Conservation (phyloP, 768 basidiomycete genomes). For the Auriscalpium orientale region DNA sequence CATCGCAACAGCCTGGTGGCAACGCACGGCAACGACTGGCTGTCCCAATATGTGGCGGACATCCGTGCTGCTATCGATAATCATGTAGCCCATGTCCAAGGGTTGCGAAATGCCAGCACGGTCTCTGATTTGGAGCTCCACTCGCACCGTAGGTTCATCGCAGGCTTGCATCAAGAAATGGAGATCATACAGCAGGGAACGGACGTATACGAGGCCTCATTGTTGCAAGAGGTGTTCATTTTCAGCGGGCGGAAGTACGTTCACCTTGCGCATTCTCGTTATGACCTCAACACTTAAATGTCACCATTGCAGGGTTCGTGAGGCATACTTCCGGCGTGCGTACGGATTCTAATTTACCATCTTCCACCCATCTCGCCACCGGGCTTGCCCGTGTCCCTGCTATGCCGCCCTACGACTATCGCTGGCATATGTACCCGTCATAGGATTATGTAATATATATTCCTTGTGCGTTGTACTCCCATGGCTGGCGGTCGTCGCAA, state of each 20-base stretch:
- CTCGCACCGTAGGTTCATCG: background rate
- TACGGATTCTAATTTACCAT: background rate
- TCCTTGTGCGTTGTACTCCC: too few relatives aligned
- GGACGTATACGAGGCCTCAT: background rate
- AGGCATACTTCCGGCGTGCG: background rate
- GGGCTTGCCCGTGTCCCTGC: too few relatives aligned
- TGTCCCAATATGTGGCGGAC: background rate
- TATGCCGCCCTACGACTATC: too few relatives aligned
- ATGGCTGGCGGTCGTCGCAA: too few relatives aligned
- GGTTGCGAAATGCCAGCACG: too few relatives aligned
- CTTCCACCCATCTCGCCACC: too few relatives aligned
- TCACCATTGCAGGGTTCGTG: background rate
- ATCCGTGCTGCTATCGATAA: background rate
- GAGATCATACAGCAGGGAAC: background rate
- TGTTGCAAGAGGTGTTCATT: background rate
- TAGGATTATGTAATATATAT: too few relatives aligned
- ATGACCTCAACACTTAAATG: background rate
- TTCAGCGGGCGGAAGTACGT: background rate
- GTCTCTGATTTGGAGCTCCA: background rate
- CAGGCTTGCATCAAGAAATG: background rate
- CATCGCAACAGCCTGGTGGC: too few relatives aligned
- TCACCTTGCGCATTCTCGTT: background rate
- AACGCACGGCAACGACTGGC: background rate
- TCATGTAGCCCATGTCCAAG: background rate
- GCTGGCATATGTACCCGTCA: too few relatives aligned